A percentile compares a stretch with the other conserved stretches of the same genome.
Conservation (phyloP, 176 grass and related monocot genomes). For the Dactylis glomerata region DNA sequence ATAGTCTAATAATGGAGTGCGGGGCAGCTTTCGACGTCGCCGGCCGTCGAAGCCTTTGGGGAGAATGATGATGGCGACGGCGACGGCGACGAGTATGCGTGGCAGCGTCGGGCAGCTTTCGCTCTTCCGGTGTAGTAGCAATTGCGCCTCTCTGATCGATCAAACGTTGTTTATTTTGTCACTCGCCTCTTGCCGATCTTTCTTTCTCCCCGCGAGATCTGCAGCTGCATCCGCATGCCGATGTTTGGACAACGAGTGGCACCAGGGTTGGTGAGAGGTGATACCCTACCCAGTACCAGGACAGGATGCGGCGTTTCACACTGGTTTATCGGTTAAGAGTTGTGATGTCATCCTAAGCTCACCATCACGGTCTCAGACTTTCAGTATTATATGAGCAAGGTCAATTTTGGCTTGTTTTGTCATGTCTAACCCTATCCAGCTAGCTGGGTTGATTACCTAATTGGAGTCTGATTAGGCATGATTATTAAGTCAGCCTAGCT, state of each 20-base stretch:
- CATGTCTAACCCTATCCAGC: background rate
- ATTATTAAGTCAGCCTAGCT: background rate
- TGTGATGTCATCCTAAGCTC: conserved; percentile 32
- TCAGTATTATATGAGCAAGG: background rate
- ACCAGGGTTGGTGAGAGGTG: conserved; percentile 5
- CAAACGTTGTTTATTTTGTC: background rate
- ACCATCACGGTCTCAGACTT: background rate
- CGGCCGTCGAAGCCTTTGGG: conserved; percentile 3
- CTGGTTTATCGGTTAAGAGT: no score
- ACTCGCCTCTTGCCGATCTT: background rate
- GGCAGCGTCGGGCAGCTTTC: conserved; percentile 10
- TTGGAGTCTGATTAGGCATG: background rate
- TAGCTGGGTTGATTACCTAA: background rate
- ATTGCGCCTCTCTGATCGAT: background rate
- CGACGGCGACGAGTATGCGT: background rate
- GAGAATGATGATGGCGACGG: background rate
- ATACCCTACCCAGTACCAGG: no score
- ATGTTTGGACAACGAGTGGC: conserved; percentile 23
- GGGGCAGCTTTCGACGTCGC: conserved; percentile 30
- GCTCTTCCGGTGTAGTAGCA: background rate
- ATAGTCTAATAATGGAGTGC: conserved; percentile 24
- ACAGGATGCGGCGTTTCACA: no score
- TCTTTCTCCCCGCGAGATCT: conserved; percentile 28
- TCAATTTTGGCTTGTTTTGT: conserved; percentile 33
- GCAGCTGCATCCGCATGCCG: conserved; percentile 30